Conservation (phyloP, 192 early-diverging fungal genomes). For the Gaertneriomyces semiglobifer region DNA sequence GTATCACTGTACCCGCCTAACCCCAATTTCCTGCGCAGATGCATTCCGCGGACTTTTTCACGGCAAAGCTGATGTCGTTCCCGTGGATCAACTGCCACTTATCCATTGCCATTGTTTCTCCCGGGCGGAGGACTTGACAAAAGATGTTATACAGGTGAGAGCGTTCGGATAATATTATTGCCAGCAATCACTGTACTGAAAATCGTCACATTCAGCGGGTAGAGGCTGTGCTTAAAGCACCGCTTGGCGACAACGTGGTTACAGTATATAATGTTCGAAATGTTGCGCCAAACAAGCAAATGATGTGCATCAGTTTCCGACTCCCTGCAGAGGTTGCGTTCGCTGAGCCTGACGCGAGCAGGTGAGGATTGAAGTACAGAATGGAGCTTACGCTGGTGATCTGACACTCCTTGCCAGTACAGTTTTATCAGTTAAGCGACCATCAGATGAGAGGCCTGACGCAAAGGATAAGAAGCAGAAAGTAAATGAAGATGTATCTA, state of each 20-base stretch:
- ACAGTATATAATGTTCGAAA: slow-evolving; percentile 81
- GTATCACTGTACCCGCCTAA: not conserved
- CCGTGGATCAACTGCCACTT: slow-evolving; percentile 62
- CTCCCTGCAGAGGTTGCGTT: slow-evolving; percentile 78
- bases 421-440: too few relatives aligned
- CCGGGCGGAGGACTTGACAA: slow-evolving; percentile 59
- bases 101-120: slow-evolving; percentile 97
- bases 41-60: slow-evolving; percentile 81
- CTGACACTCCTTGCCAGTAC: too few relatives aligned
- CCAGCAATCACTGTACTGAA: not conserved
- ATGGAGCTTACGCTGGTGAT: too few relatives aligned
- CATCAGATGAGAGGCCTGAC: too few relatives aligned
- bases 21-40: slow-evolving; percentile 46
- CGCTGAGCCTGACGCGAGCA: slow-evolving; percentile 22
- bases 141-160: slow-evolving; percentile 58
- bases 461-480: too few relatives aligned
- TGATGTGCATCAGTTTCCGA: slow-evolving; percentile 89
- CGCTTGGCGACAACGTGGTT: slow-evolving; percentile 35
- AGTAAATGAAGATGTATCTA: too few relatives aligned
- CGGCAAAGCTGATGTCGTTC: slow-evolving; percentile 44
- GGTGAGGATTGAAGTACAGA: too few relatives aligned
- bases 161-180: not conserved
- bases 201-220: slow-evolving; percentile 42
- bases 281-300: slow-evolving; percentile 98
- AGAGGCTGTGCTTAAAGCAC: slow-evolving; percentile 47